These are phyloP conservation scores for Vaccinium darrowii DNA, from an alignment of 148 eudicot genomes.

Conservation along the genomic window DNA sequence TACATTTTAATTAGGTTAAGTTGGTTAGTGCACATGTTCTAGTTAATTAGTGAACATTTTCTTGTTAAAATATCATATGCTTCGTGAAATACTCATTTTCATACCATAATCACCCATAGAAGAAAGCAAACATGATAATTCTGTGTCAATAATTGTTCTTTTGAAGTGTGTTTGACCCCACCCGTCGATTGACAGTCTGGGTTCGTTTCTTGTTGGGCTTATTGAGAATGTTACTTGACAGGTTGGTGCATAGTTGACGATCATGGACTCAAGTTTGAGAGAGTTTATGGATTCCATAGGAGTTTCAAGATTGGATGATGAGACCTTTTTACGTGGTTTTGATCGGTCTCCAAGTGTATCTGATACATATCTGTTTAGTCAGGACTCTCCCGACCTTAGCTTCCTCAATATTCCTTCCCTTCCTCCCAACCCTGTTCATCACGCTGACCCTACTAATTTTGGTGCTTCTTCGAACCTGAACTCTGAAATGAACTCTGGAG, in stretches of 20 bases:
- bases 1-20: not conserved
- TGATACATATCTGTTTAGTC: constrained; percentile 9
- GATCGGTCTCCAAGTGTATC: constrained; percentile 11
- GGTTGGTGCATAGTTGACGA: not conserved
- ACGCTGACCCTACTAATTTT: not conserved
- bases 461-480: not conserved
- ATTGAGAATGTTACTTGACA: not conserved
- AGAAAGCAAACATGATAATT: not conserved
- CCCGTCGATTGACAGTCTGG: not conserved
- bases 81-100: no score
- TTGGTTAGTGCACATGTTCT: not conserved
- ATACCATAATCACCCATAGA: not conserved
- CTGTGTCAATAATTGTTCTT: not conserved
- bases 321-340: constrained; percentile 9
- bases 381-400: constrained; percentile 15
- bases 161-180: not conserved
- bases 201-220: not conserved
- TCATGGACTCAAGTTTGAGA: constrained; percentile 12
- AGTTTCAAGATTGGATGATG: constrained; percentile 18
- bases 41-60: not conserved
- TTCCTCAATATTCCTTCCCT: constrained; percentile 19
- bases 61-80: no score
- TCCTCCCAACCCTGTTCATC: not conserved
- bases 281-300: constrained; percentile 4
- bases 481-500: constrained; percentile 7